phyloP scores from a whole-genome alignment of 1,139 yeast species.

The Yamadazyma mexicana region DNA sequence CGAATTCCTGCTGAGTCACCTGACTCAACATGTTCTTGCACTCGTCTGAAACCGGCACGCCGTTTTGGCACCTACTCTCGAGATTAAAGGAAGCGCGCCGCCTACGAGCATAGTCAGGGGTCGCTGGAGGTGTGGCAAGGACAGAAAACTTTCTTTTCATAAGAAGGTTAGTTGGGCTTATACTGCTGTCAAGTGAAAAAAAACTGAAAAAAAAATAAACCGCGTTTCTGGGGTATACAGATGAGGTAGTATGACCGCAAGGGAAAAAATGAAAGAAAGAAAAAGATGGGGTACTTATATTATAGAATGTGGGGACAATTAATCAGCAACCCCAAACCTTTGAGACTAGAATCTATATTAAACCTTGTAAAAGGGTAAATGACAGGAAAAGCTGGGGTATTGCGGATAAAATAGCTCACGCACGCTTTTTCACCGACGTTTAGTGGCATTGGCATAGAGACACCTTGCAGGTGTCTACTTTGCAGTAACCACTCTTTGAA shows the following conservation, averaged over 20 bases:
- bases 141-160: not conserved
- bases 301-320: no score
- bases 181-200: not conserved
- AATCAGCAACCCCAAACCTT: no score
- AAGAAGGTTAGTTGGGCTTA: not conserved
- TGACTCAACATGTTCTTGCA: not conserved
- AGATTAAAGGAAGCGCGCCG: no score
- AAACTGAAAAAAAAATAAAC: not conserved
- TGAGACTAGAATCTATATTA: no score
- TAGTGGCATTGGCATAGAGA: no score
- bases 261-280: not conserved
- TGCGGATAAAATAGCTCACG: no score
- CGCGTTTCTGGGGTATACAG: conserved; percentile 3
- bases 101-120: not conserved
- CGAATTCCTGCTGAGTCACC: not conserved
- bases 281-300: not conserved
- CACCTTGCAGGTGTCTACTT: no score
- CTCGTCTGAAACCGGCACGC: not conserved
- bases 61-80: not conserved
- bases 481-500: conserved; percentile 37
- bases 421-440: no score
- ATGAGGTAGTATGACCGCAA: not conserved
- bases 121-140: not conserved
- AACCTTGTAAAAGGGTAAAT: not conserved
- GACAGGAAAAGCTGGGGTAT: no score